Evolutionary conservation across 345 rosid species (phyloP), one percentile per base, ranked within the genome.

Genomic region (Eucalyptus erythrocorys): DNA sequence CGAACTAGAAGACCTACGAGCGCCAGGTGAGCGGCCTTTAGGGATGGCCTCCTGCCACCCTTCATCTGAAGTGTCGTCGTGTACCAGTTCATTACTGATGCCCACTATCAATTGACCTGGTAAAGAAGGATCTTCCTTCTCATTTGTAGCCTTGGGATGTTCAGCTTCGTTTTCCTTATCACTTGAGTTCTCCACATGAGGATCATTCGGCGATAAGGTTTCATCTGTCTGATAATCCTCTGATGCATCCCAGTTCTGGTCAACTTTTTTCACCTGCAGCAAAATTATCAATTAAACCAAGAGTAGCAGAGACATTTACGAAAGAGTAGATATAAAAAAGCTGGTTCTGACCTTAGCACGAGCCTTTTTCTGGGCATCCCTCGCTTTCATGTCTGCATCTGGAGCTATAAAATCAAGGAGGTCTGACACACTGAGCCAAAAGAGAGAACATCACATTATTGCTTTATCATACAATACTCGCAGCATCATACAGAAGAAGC

Each of bases 21-120:
- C 92, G 82, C 97, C 88, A 81, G 94, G 98, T 88, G 95, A 92
- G 64, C 99, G 99, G 40, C 96, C 92, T 94, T 95, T 98, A 7
- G 98, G 96, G 86, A 95, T 97, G 90, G 99, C 99, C 96, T 98
- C 99, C 93, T 98, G 99, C 99, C 99, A 98, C 90, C 99, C 99
- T 94, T 98, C 98, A 91, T 98, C 97, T 17, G 96, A 93, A 71
- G 89, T 92, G 66, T 96, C 97, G 79, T 94, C 96, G 57, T 89
- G 95, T 55, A 81, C 87, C 2, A 86, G 86, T 87, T 92, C 90
- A 76, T 93, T 94, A 85, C 45, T 89, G 84, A 88, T 91, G 68
- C 89, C 91, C 89, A 89, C 43, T 45, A 87, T 50, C 37, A 88
- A 80, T 87, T 95, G 92, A 87, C 92, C 94, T 86, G 88, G 93